Conservation (phyloP, 495 filamentous ascomycete genomes). For the Podospora sp. region DNA sequence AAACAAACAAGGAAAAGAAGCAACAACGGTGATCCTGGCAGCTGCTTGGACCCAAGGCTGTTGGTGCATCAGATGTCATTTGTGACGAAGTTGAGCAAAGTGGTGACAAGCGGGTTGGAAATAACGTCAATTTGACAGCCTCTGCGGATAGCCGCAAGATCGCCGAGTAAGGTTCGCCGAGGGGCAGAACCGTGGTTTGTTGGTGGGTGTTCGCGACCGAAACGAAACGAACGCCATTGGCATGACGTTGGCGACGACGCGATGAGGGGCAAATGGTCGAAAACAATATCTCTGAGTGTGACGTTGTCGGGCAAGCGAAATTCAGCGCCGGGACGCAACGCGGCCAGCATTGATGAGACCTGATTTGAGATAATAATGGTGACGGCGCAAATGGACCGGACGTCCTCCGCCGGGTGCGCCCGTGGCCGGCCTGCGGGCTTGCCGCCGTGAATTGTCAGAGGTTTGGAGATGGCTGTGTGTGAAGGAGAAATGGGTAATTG, state of each 20-base stretch:
- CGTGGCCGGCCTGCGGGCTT: not conserved
- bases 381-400: not conserved
- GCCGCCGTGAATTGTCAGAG: not conserved
- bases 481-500: constrained; percentile 13
- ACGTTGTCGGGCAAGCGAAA: not conserved
- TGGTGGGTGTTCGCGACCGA: not conserved
- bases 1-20: not conserved
- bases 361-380: not conserved
- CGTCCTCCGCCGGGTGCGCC: not conserved
- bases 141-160: not conserved
- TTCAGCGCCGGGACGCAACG: not conserved
- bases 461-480: not conserved
- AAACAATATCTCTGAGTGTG: constrained; percentile 5
- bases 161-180: not conserved
- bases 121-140: not conserved
- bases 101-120: not conserved
- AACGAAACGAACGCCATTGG: constrained; percentile 7
- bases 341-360: not conserved
- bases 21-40: not conserved
- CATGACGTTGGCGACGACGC: not conserved
- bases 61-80: not conserved
- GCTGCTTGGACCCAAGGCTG: not conserved
- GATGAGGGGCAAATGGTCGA: not conserved
- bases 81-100: not conserved
- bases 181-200: not conserved